A percentile compares a stretch with the other conserved stretches of the same genome.
Evolutionary conservation across 805 yeast species (phyloP).

Genomic region (Teunomyces funiuensis): DNA sequence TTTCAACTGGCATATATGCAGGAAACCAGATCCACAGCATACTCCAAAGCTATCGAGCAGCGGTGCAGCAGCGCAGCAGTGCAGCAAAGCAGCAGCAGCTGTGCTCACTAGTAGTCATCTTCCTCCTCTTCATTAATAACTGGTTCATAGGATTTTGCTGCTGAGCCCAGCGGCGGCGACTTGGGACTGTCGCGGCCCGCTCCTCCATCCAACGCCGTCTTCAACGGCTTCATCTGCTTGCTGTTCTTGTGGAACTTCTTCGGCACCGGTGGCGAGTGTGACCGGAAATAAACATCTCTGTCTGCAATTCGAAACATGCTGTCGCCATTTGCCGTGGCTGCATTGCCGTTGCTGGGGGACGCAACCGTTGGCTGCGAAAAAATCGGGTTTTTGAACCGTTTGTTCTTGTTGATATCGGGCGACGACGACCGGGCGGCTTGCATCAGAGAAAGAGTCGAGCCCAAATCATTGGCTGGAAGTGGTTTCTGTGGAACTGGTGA

Average conservation of each 20-base stretch:
- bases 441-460: constrained; percentile 6
- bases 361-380: constrained; percentile 2
- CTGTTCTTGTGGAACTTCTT: constrained; percentile 17
- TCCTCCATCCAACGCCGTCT: constrained; percentile 9
- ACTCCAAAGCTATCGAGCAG: too few relatives aligned
- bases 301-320: constrained; percentile 1
- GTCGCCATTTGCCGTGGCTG: neutral
- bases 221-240: constrained; percentile 11
- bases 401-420: constrained; percentile 13
- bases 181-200: constrained; percentile 1
- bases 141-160: constrained; percentile 13
- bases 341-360: neutral
- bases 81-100: too few relatives aligned
- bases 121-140: constrained; percentile 19
- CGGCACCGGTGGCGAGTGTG: constrained; percentile 28
- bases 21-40: neutral
- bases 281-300: constrained; percentile 12
- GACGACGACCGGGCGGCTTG: constrained; percentile 11
- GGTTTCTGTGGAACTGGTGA: constrained; percentile 11
- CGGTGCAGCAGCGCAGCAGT: neutral
- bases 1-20: constrained; percentile 2
- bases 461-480: neutral
- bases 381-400: constrained; percentile 10
- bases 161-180: neutral
- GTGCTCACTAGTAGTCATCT: constrained; percentile 6